Evolutionary conservation across 441 rosid genomes (phyloP).

Genomic region (Codiaeum variegatum): DNA sequence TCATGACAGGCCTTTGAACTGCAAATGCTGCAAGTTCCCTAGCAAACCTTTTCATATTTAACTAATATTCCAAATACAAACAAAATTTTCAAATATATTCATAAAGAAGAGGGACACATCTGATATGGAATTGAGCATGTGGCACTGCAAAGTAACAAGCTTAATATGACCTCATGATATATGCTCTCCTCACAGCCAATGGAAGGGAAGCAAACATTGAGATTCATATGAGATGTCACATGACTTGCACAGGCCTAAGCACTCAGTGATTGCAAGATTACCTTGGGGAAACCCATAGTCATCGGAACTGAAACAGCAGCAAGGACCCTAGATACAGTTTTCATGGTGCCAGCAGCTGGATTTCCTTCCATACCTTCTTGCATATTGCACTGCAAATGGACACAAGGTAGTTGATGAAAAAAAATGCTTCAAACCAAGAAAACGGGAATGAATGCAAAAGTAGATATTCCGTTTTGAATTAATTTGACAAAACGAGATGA

Average conservation of each 20-base stretch:
- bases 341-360: slow-evolving; percentile 47
- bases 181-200: background rate
- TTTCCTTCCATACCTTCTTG: slow-evolving; percentile 89
- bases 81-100: slow-evolving; percentile 6
- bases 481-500: background rate
- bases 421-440: background rate
- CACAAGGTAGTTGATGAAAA: slow-evolving; percentile 6
- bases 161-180: background rate
- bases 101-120: background rate
- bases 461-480: background rate
- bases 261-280: slow-evolving; percentile 10
- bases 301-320: slow-evolving; percentile 65
- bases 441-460: background rate
- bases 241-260: background rate
- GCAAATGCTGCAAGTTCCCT: background rate
- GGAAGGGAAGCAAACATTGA: background rate
- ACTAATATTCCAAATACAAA: background rate
- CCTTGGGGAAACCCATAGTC: slow-evolving; percentile 69
- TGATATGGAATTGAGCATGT: background rate
- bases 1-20: background rate
- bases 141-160: background rate
- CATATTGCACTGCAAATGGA: slow-evolving; percentile 49
- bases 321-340: slow-evolving; percentile 48
- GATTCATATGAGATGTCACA: background rate
- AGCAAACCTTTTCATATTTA: background rate